Evolutionary conservation across 1,284 basidiomycete genomes (phyloP), one percentile per base, ranked within the genome.

Genomic region (Malassezia psittaci): DNA sequence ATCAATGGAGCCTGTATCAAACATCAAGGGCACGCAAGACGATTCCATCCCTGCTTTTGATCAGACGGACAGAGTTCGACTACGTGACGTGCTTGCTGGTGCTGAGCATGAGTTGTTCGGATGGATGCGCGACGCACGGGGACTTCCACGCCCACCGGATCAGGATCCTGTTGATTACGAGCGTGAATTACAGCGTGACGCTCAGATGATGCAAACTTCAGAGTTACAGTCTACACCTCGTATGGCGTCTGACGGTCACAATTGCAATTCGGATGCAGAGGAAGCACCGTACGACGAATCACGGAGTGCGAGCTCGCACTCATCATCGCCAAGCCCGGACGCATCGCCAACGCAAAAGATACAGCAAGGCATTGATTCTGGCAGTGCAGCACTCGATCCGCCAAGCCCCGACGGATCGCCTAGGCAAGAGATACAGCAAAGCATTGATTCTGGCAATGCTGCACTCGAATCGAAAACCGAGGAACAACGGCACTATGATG

Each of bases 91-190:
- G 18, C 62, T 63, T 15, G 49, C 65, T 11, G 50, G 53, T 12
- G 64, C 67, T 3, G 57, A 59, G 11, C 67, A 71, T 32, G 64
- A 64, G 45, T 59, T 71, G 6, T 71, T 71, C 52, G 54, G 57
- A 1, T 71, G 68, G 68, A 69, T 71, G 68, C 58, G 68, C 3
- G 38, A 50, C 4, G 53, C 66, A 38, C 54, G 68, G 9, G 61
- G 67, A 50, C 52, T 54, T 4, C 62, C 61, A 18, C 51, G 55
- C 9, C 68, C 68, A 16, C 68, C 68, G 0, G 50, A 48, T 11
- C 57, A 68, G 52, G 55, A 64, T 32, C 21, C n/a, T 9, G 49
- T 16, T 10, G 16, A 16, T 7, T 29, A 29, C 24, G 24, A 29
- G 24, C 24, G 24, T 29, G 24, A 29, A 29, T 29, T 29, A 3